Evolutionary conservation across 352 stramenopile species (phyloP).

Genomic region (Globisporangium recalcitrans): DNA sequence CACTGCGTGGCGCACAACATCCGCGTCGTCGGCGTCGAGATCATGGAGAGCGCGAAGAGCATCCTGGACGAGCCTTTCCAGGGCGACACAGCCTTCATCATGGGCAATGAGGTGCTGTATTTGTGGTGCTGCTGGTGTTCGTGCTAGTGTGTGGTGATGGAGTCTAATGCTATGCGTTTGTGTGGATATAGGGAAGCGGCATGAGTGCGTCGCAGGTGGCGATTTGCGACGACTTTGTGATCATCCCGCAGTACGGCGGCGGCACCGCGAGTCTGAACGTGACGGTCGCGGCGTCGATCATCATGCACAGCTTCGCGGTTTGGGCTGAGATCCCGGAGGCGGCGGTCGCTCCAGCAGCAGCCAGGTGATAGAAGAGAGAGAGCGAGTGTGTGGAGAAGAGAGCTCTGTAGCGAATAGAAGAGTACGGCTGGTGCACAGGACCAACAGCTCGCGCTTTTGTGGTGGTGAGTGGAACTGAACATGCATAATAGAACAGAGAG

Average conservation of each 20-base stretch:
- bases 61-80: slow-evolving; percentile 69
- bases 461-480: neutral
- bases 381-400: no score
- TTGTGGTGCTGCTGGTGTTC: neutral
- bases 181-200: slow-evolving; percentile 61
- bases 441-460: neutral
- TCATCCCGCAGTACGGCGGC: slow-evolving; percentile 93
- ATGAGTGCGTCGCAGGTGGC: slow-evolving; percentile 89
- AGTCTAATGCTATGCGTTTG: slow-evolving; percentile 3
- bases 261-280: slow-evolving; percentile 96
- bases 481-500: neutral
- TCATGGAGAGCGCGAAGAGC: slow-evolving; percentile 78
- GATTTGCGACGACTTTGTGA: slow-evolving; percentile 91
- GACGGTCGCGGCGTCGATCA: slow-evolving; percentile 90
- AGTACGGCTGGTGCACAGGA: neutral
- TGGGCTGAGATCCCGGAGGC: slow-evolving; percentile 46
- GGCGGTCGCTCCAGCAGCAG: neutral
- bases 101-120: slow-evolving; percentile 90
- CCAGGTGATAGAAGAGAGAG: neutral
- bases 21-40: slow-evolving; percentile 92
- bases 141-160: neutral
- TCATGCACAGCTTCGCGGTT: slow-evolving; percentile 90
- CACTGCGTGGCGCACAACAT: slow-evolving; percentile 63
- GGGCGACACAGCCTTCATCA: slow-evolving; percentile 90
- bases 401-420: no score